phyloP scores from a whole-genome alignment of 2,329 filamentous ascomycete genomes.

The Diaporthe sp. region DNA sequence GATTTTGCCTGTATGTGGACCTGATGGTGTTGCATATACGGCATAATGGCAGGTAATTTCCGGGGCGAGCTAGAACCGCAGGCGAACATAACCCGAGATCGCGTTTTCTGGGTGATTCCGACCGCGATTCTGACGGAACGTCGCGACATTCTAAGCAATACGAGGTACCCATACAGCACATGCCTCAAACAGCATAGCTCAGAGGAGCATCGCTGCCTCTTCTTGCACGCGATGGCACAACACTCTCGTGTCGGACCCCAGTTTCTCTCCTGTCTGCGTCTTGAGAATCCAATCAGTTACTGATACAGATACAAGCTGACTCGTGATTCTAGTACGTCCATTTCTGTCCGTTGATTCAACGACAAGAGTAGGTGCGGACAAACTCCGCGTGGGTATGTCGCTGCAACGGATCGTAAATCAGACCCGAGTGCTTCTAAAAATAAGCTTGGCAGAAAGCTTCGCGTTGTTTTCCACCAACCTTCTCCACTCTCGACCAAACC shows the following conservation, averaged over 20 bases:
- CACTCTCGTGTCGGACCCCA: not conserved
- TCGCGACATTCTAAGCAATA: not conserved
- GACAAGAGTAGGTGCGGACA: not conserved
- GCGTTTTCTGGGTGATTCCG: not conserved
- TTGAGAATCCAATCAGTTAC: not conserved
- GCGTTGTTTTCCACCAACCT: not conserved
- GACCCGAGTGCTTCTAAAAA: not conserved
- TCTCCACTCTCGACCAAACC: not conserved
- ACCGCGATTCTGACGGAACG: not conserved
- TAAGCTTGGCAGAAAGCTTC: not conserved
- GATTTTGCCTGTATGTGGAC: not conserved
- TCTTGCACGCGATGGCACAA: not conserved
- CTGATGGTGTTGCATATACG: not conserved
- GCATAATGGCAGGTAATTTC: constrained; percentile 9
- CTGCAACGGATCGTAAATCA: not conserved
- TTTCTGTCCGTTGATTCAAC: not conserved
- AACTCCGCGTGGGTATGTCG: not conserved
- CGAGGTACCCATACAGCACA: not conserved
- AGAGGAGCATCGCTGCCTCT: not conserved
- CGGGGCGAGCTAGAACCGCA: not conserved
- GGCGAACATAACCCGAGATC: not conserved
- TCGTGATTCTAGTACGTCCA: not conserved
- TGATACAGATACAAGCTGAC: not conserved
- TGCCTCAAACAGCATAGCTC: not conserved
- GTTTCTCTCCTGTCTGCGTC: not conserved